Conservation (phyloP, 2,329 filamentous ascomycete species). For the Chrysosporium keratinophilum region DNA sequence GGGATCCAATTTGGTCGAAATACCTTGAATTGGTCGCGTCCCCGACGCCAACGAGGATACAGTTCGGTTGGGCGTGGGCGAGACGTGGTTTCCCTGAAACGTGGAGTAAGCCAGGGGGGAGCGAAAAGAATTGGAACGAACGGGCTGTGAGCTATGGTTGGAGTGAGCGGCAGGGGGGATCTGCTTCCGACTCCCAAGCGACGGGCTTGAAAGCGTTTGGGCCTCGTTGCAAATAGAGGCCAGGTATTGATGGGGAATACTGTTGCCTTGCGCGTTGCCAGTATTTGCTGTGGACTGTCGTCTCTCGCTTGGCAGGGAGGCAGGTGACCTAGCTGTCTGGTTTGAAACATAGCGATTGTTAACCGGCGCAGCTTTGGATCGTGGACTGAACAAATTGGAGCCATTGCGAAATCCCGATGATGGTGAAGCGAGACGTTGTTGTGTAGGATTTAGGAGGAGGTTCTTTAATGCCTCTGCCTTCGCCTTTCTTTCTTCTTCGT, state of each 20-base stretch:
- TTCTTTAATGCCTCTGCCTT: constrained; percentile 39
- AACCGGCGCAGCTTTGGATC: constrained; percentile 3
- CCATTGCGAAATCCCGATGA: constrained; percentile 22
- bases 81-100: constrained; percentile 12
- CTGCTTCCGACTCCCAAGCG: constrained; percentile 27
- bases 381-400: constrained; percentile 16
- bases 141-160: constrained; percentile 9
- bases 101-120: constrained; percentile 17
- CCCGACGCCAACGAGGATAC: constrained; percentile 16
- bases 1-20: constrained; percentile 20
- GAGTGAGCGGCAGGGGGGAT: constrained; percentile 20
- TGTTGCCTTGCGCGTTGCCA: constrained; percentile 13
- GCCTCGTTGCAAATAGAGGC: constrained; percentile 20
- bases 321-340: neutral
- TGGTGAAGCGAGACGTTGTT: constrained; percentile 28
- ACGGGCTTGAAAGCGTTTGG: constrained; percentile 12
- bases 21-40: constrained; percentile 20
- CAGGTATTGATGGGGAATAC: constrained; percentile 19
- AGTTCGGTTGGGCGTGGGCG: constrained; percentile 12
- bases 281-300: constrained; percentile 15
- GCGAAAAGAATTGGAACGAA: constrained; percentile 15
- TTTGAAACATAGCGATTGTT: neutral
- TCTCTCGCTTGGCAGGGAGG: neutral
- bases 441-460: constrained; percentile 35
- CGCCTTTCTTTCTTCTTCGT: constrained; percentile 33